Conservation (phyloP, 352 stramenopile genomes). For the Phytophthora colocasiae region DNA sequence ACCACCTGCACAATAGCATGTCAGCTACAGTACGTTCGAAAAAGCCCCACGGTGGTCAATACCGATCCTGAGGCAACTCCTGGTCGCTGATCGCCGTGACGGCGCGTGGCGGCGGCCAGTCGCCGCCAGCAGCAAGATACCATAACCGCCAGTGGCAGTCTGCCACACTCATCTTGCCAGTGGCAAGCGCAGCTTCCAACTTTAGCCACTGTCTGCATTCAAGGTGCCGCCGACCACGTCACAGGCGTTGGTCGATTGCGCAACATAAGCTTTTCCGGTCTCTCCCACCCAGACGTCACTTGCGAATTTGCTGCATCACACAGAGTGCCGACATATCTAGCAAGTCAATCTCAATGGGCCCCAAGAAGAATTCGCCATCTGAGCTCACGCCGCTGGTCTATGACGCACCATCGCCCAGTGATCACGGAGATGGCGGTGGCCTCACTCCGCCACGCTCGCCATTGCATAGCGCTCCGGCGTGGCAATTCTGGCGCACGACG, state of each 20-base stretch:
- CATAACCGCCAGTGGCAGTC: neutral
- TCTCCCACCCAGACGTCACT: constrained; percentile 17
- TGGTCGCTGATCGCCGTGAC: constrained; percentile 8
- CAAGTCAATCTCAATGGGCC: constrained; percentile 22
- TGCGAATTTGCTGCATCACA: constrained; percentile 14
- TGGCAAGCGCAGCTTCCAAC: too few species aligned
- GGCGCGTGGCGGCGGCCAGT: constrained; percentile 26
- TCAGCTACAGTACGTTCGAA: constrained; percentile 1
- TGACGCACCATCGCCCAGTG: neutral
- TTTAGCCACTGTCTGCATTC: neutral
- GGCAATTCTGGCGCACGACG: constrained; percentile 78
- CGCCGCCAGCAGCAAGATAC: constrained; percentile 3
- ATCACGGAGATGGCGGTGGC: constrained; percentile 14
- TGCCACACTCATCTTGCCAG: neutral
- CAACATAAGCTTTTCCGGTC: constrained; percentile 21
- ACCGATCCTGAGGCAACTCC: constrained; percentile 23
- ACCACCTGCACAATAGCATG: neutral
- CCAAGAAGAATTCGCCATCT: constrained; percentile 34
- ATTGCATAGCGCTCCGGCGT: constrained; percentile 50
- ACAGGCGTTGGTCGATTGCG: constrained; percentile 18
- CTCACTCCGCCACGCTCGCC: constrained; percentile 30
- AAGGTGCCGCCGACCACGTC: constrained; percentile 16
- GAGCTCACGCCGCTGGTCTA: constrained; percentile 49
- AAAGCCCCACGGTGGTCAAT: constrained; percentile 7
- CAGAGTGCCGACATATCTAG: neutral